Evolutionary conservation across 177 flowering plant genomes (phyloP), one percentile per base, ranked within the genome.

Genomic region (Vitis hybrid): DNA sequence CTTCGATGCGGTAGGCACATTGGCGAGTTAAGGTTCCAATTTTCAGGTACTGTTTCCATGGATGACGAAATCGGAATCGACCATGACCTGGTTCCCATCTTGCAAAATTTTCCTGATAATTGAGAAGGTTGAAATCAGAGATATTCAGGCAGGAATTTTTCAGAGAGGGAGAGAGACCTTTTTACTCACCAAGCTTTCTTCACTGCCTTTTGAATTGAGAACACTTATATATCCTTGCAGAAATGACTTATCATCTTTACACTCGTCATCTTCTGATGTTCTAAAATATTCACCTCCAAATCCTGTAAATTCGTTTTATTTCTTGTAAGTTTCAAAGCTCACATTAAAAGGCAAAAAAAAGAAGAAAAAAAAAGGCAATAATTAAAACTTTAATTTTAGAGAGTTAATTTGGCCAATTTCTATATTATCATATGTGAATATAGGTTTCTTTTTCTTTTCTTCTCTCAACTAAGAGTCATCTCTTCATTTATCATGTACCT

Each of bases 111-210:
- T 80, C 79, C 82, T 79, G 67, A 8, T 10, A 20, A 29, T 19
- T 12, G 1, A 70, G 1, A 51, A 12, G 49, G 33, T 8, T 39
- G 48, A 10, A 8, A n/a, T 16, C 58, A 45, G 26, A 63, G 9
- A 5, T 1, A 5, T 12, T 1, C 18, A 16, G 3, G 56, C 4
- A 15, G 1, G 3, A 64, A 63, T 55, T 12, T 19, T 29, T 18
- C 10, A 59, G n/a, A 52, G 19, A 18, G 49, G 18, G 33, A 67
- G 48, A 15, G 53, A 60, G 59, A 61, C 20, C 5, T 59, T 33
- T 58, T 58, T 66, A 39, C 81, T 52, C 64, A 85, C 88, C 84
- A 86, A 62, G 52, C 81, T 55, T 45, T 86, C 88, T 75, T 86
- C 88, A n/a, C 14, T 75, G 20, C 61, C 56, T 72, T 82, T 87